These are phyloP conservation scores for Chondrostereum purpureum DNA, from an alignment of 1,284 basidiomycete species.

Conservation along the genomic window DNA sequence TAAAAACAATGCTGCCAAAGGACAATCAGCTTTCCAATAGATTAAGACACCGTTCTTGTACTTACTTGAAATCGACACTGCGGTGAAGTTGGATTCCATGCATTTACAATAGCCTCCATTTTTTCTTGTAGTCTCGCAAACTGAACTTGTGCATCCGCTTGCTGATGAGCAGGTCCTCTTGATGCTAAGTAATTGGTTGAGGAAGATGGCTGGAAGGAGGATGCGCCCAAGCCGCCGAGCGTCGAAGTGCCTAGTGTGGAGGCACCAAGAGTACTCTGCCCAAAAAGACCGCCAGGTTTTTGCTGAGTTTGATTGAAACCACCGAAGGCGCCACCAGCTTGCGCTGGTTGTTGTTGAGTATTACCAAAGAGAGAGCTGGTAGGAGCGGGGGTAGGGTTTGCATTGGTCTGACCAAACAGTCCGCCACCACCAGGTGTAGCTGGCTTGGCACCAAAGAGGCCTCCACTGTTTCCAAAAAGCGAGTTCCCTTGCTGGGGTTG, in stretches of 20 bases:
- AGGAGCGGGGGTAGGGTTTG: conserved; percentile 2
- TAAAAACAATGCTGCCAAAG: conserved; percentile 70
- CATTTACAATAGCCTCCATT: conserved; percentile 61
- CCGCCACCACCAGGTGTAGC: conserved; percentile 10
- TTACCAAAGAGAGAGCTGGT: conserved; percentile 13
- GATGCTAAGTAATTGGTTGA: conserved; percentile 26
- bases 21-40: neutral
- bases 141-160: conserved; percentile 55
- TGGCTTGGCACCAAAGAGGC: conserved; percentile 2
- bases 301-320: conserved; percentile 22
- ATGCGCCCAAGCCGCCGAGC: conserved; percentile 9
- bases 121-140: conserved; percentile 51
- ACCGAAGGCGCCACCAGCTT: conserved; percentile 17
- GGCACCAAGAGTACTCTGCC: conserved; percentile 24
- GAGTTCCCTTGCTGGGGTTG: neutral
- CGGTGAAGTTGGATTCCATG: conserved; percentile 68
- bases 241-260: conserved; percentile 24
- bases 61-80: conserved; percentile 79
- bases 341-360: conserved; percentile 19
- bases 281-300: conserved; percentile 12
- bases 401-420: conserved; percentile 12
- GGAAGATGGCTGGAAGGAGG: conserved; percentile 17
- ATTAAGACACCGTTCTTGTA: conserved; percentile 8
- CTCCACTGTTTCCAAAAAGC: neutral
- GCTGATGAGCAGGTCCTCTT: conserved; percentile 35